Conservation (phyloP, 768 basidiomycete species). For the Porphyrellus cyaneotinctus region DNA sequence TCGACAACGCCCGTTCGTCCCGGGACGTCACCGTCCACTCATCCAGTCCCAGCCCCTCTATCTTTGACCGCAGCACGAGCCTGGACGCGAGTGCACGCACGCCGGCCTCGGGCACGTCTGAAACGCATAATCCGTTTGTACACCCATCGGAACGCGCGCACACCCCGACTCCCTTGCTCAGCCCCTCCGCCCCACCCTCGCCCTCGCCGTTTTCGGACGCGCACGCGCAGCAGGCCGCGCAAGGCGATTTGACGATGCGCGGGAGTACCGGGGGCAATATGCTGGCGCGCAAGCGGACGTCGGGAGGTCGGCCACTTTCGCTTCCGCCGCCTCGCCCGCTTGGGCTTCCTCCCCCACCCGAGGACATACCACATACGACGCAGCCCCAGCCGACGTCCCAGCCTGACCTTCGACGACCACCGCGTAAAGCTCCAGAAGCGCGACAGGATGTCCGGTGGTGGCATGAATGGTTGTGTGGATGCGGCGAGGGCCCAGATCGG, state of each 20-base stretch:
- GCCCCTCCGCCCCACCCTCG: constrained; percentile 6
- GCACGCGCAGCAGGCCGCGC: constrained; percentile 20
- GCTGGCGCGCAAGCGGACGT: neutral
- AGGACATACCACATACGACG: constrained; percentile 34
- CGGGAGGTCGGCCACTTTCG: constrained; percentile 9
- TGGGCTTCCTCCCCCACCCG: constrained; percentile 47
- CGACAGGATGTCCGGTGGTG: constrained; percentile 58
- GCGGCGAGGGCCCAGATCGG: constrained; percentile 67
- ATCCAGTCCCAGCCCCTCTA: constrained; percentile 21
- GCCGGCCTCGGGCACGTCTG: neutral
- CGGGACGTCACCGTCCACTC: constrained; percentile 36
- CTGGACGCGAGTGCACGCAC: neutral
- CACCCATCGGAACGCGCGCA: constrained; percentile 22
- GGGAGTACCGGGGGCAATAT: neutral
- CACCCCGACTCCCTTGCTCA: neutral
- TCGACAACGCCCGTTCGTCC: constrained; percentile 36
- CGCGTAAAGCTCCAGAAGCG: constrained; percentile 23
- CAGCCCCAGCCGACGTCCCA: constrained; percentile 36
- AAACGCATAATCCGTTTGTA: constrained; percentile 43
- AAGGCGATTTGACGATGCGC: constrained; percentile 4
- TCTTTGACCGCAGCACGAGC: constrained; percentile 14
- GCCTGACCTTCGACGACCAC: constrained; percentile 28
- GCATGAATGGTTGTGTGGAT: constrained; percentile 86
- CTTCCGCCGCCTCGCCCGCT: constrained; percentile 52
- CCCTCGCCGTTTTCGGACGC: constrained; percentile 38